Evolutionary conservation across 2,329 filamentous ascomycete species (phyloP), one percentile per base, ranked within the genome.

Genomic region (Hymenoscyphus linearis): DNA sequence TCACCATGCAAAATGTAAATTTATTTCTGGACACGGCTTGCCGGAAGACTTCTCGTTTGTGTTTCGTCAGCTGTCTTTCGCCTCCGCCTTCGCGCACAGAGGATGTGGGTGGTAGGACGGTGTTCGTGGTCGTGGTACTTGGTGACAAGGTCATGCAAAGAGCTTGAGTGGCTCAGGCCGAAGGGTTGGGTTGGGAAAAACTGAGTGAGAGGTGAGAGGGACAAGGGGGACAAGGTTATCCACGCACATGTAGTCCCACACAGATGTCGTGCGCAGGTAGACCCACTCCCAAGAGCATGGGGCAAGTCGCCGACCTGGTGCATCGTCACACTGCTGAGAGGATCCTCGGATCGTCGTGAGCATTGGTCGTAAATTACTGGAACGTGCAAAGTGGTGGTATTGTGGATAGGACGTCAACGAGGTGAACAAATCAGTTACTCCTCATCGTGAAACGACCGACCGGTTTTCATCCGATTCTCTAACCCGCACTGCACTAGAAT

Each of bases 1-100:
- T 25, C 44, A 50, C 25, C 54, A 56, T 56, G 54, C 34, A 35
- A 55, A 31, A 55, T 56, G 54, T 56, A 55, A 31, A 55, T 56
- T 34, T 56, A 56, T 56, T 56, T 56, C 34, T 56, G 34, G 54
- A 56, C 34, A 25, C 34, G 36, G 54, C 22, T 22, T 26, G 36
- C 36, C 22, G 22, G n/a, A 35, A n/a, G 7, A 40, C 52, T 36
- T 36, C 34, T 56, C 36, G 54, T 56, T 22, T 40, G 36, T 26
- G 34, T 26, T 56, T 56, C 22, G 13, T 56, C 36, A 40, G 54
- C 54, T 40, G 54, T 36, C 35, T 56, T 26, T 56, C 54, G 35
- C 54, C 54, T 56, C 31, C 35, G 54, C 12, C 22, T 56, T 40
- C 35, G 35, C 16, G 34, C 31, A 56, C 52, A 53, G 27, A 53